Percentiles rank a stretch among this genome's conserved stretches.
Evolutionary conservation across 2,329 filamentous ascomycete genomes (phyloP).

Genomic region (Venturia nashicola): DNA sequence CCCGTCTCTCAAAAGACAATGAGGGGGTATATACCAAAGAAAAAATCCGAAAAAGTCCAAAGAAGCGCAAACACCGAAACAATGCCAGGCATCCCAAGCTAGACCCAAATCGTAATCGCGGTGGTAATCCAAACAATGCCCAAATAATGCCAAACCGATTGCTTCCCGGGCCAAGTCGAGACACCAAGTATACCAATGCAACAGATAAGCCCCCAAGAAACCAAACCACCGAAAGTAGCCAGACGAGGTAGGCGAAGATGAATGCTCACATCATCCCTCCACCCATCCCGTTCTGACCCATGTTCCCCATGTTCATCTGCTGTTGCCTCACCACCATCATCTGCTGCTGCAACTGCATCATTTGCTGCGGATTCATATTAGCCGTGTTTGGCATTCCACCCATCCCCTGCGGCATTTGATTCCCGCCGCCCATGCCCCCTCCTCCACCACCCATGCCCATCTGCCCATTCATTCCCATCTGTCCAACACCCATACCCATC

Average conservation of each 20-base stretch:
- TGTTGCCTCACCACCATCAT: not conserved
- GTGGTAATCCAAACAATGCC: not conserved
- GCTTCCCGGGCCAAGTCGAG: too few species aligned
- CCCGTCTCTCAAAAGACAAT: not conserved
- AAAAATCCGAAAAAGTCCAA: not conserved
- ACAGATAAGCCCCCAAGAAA: not conserved
- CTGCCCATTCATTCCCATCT: not conserved
- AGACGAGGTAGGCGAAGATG: not conserved
- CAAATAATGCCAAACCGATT: not conserved
- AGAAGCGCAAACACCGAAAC: not conserved
- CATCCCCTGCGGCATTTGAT: slow-evolving; percentile 5
- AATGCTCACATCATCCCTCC: not conserved
- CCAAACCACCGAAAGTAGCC: not conserved
- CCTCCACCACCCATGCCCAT: not conserved
- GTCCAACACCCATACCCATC: not conserved
- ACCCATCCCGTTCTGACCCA: slow-evolving; percentile 1
- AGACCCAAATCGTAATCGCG: not conserved
- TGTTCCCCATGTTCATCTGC: not conserved
- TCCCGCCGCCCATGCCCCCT: not conserved
- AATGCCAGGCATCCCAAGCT: not conserved
- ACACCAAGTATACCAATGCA: not conserved
- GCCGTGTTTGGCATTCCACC: not conserved
- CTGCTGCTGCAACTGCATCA: slow-evolving; percentile 6
- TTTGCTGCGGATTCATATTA: not conserved
- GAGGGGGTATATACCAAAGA: not conserved